Evolutionary conservation across 2,329 filamentous ascomycete species (phyloP).

Genomic region (Fusarium tjaetaba): DNA sequence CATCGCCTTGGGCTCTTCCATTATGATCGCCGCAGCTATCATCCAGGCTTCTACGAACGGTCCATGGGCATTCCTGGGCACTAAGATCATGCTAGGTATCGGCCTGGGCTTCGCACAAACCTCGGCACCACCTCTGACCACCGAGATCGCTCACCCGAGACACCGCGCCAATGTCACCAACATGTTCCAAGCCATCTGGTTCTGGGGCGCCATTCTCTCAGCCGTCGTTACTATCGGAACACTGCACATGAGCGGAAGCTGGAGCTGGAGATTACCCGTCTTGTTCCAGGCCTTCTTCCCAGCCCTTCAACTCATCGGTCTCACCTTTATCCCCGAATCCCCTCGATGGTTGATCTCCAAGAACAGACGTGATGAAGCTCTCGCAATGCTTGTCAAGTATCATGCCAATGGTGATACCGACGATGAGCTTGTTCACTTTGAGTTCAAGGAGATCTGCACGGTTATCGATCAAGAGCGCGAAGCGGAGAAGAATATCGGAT

Average conservation of each 20-base stretch:
- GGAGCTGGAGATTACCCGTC: conserved; percentile 28
- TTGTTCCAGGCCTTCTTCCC: conserved; percentile 23
- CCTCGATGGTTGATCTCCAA: conserved; percentile 52
- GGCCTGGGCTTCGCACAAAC: conserved; percentile 30
- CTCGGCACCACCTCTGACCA: conserved; percentile 15
- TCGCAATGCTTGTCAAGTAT: conserved; percentile 57
- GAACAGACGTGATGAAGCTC: conserved; percentile 55
- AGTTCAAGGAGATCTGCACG: conserved; percentile 61
- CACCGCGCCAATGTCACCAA: conserved; percentile 31
- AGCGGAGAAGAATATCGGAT: conserved; percentile 50
- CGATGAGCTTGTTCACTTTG: conserved; percentile 57
- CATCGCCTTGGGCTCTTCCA: conserved; percentile 17
- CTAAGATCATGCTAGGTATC: conserved; percentile 28
- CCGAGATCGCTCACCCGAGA: conserved; percentile 28
- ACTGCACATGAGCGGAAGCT: conserved; percentile 16
- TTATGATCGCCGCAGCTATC: conserved; percentile 16
- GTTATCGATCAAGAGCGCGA: conserved; percentile 56
- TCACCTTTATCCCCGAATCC: conserved; percentile 49
- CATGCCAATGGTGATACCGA: conserved; percentile 59
- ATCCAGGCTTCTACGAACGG: conserved; percentile 12
- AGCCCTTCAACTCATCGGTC: conserved; percentile 4
- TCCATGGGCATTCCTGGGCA: conserved; percentile 13
- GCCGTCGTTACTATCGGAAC: conserved; percentile 26
- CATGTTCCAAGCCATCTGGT: conserved; percentile 34
- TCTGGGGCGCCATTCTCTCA: conserved; percentile 23